A percentile compares a stretch with the other conserved stretches of the same genome.
phyloP scores from a whole-genome alignment of 768 basidiomycete species.

The Naganishia friedmannii region DNA sequence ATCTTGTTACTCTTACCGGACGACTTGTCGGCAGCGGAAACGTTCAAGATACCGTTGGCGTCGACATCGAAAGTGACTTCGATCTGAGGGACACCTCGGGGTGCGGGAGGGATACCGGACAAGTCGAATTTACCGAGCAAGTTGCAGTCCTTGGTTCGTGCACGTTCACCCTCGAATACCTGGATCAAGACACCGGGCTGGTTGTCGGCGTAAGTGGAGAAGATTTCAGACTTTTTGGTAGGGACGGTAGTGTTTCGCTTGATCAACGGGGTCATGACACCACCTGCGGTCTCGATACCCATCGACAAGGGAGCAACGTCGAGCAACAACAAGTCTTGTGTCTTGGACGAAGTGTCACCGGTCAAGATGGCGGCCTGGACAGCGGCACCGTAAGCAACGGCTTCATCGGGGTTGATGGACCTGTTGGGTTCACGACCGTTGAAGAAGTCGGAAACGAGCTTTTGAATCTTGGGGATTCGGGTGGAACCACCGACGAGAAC shows the following conservation, averaged over 20 bases:
- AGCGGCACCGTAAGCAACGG: slow-evolving; percentile 97
- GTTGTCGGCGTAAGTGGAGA: slow-evolving; percentile 92
- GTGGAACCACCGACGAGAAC: slow-evolving; percentile 65
- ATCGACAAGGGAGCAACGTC: slow-evolving; percentile 96
- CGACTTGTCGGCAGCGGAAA: slow-evolving; percentile 55
- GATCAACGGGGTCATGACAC: slow-evolving; percentile 96
- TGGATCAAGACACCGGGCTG: slow-evolving; percentile 95
- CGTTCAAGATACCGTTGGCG: slow-evolving; percentile 66
- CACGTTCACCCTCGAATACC: slow-evolving; percentile 95
- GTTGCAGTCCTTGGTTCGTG: slow-evolving; percentile 97
- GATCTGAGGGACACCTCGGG: slow-evolving; percentile 56
- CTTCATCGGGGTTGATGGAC: slow-evolving; percentile 96
- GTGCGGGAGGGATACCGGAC: slow-evolving; percentile 56
- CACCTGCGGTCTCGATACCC: slow-evolving; percentile 98
- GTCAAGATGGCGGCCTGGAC: slow-evolving; percentile 98
- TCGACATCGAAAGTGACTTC: slow-evolving; percentile 61
- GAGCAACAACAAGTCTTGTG: slow-evolving; percentile 85
- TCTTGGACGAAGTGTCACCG: slow-evolving; percentile 89
- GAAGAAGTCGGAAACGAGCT: slow-evolving; percentile 97
- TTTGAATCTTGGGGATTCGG: slow-evolving; percentile 98
- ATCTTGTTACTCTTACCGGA: slow-evolving; percentile 65
- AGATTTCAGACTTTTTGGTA: slow-evolving; percentile 93
- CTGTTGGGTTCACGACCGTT: slow-evolving; percentile 94
- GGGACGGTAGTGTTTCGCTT: slow-evolving; percentile 97
- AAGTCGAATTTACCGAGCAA: slow-evolving; percentile 85